Conservation (phyloP, 139 green algal genomes). For the Chlorella sp. region DNA sequence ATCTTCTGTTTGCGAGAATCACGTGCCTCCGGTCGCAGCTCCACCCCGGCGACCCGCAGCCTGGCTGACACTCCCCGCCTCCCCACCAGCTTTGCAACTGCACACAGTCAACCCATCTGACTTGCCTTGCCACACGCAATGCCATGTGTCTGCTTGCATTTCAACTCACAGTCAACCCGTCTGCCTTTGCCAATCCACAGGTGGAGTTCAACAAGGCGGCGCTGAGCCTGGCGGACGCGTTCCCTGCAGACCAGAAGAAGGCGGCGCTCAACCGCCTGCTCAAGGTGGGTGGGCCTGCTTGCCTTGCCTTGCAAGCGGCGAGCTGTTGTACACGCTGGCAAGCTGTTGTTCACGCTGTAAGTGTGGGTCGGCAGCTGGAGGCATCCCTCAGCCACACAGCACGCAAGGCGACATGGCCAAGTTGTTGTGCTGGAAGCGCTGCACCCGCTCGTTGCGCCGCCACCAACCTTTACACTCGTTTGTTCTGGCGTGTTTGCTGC, state of each 20-base stretch:
- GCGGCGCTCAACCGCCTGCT: slow-evolving; percentile 92
- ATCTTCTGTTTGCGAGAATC: not conserved
- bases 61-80: slow-evolving; percentile 87
- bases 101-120: too few species aligned
- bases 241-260: slow-evolving; percentile 93
- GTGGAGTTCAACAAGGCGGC: slow-evolving; percentile 99
- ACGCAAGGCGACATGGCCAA: too few species aligned
- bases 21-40: too few species aligned
- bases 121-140: too few species aligned
- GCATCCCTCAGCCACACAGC: too few species aligned
- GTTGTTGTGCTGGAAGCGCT: not conserved
- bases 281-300: slow-evolving; percentile 71
- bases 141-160: not conserved
- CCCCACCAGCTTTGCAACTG: slow-evolving; percentile 73
- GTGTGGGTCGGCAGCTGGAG: too few species aligned
- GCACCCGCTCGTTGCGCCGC: not conserved
- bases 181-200: slow-evolving; percentile 47
- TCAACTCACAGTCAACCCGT: too few species aligned
- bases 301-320: too few species aligned
- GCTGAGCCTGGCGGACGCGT: slow-evolving; percentile 86
- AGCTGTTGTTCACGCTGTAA: too few species aligned
- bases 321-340: too few species aligned
- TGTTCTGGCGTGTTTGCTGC: too few species aligned
- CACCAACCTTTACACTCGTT: too few species aligned
- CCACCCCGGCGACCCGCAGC: slow-evolving; percentile 98